These are phyloP conservation scores for Dendrobium catenatum DNA, from an alignment of 106 monocot genomes.

Conservation along the genomic window DNA sequence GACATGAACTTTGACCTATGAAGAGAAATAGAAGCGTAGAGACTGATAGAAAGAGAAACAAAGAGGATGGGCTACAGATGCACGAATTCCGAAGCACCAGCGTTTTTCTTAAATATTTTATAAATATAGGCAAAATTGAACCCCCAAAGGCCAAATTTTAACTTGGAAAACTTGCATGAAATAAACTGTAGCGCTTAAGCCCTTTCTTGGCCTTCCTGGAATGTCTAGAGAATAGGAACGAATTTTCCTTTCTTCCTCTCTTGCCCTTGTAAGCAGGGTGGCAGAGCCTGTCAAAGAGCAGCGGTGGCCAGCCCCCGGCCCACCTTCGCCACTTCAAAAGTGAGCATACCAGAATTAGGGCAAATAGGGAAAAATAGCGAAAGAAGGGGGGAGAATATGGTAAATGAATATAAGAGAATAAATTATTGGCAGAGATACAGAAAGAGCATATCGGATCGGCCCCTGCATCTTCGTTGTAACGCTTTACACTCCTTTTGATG, in stretches of 20 bases:
- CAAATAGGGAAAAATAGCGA: neutral
- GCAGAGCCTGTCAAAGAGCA: neutral
- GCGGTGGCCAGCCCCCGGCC: neutral
- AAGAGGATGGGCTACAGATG: neutral
- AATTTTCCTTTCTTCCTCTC: neutral
- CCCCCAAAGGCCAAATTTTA: too few relatives aligned
- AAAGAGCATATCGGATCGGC: neutral
- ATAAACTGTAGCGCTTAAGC: too few relatives aligned
- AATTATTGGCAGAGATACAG: neutral
- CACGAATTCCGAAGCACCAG: constrained; percentile 14
- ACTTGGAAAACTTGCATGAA: too few relatives aligned
- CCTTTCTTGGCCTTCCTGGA: neutral
- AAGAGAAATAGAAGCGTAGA: constrained; percentile 11
- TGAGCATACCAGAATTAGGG: neutral
- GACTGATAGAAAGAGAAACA: neutral
- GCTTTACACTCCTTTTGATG: constrained; percentile 8
- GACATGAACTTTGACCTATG: constrained; percentile 48
- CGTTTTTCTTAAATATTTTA: too few relatives aligned
- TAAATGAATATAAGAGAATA: neutral
- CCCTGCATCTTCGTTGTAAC: constrained; percentile 2
- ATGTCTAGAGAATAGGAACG: neutral
- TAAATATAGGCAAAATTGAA: too few relatives aligned
- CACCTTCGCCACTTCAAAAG: constrained; percentile 1
- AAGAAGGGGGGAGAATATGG: neutral
- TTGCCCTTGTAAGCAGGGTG: neutral